phyloP scores from a whole-genome alignment of 352 stramenopile species.

The Phytophthora cactorum region DNA sequence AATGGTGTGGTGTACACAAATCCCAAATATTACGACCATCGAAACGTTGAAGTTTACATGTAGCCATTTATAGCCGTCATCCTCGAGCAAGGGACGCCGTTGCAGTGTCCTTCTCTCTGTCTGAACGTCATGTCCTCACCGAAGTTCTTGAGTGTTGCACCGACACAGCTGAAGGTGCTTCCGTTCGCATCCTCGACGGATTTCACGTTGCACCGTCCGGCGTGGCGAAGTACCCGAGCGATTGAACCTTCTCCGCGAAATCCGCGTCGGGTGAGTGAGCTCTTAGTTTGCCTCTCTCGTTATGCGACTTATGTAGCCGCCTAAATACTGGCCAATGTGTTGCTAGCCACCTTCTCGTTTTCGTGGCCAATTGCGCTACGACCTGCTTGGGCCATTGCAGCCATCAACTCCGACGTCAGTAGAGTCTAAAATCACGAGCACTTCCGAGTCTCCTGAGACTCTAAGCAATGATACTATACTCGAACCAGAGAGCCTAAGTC shows the following conservation, averaged over 20 bases:
- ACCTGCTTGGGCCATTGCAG: slow-evolving; percentile 27
- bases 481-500: neutral
- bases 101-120: neutral
- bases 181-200: slow-evolving; percentile 67
- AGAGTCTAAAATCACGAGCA: neutral
- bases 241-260: slow-evolving; percentile 23
- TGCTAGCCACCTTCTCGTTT: slow-evolving; percentile 54
- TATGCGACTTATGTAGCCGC: too few species aligned
- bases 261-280: slow-evolving; percentile 42
- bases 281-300: neutral
- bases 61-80: slow-evolving; percentile 20
- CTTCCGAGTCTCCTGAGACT: neutral
- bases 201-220: slow-evolving; percentile 55
- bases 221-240: slow-evolving; percentile 56
- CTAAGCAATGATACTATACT: neutral
- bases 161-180: slow-evolving; percentile 23
- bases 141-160: slow-evolving; percentile 1
- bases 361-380: slow-evolving; percentile 39
- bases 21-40: slow-evolving; percentile 2
- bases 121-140: slow-evolving; percentile 12
- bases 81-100: neutral
- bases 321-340: neutral
- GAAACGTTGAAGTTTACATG: slow-evolving; percentile 7
- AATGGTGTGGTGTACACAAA: neutral
- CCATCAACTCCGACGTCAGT: neutral